Conservation (phyloP, 2,329 filamentous ascomycete genomes). For the Epichloe hybrida region DNA sequence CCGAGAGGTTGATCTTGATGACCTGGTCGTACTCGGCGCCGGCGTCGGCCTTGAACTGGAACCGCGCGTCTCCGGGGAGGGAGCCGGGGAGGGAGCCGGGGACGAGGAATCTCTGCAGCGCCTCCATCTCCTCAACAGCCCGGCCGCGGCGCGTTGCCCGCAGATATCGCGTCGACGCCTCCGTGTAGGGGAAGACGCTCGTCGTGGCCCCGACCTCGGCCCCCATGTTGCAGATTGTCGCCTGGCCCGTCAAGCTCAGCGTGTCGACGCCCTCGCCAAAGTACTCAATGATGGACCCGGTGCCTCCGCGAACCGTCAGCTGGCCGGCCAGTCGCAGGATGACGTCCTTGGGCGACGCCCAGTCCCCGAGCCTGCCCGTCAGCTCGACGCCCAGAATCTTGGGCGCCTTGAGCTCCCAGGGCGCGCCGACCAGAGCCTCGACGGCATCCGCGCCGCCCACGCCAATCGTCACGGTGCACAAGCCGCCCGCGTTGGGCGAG, state of each 20-base stretch:
- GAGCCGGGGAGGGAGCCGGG: too few species aligned
- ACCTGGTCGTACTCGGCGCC: conserved; percentile 81
- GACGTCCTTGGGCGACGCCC: conserved; percentile 91
- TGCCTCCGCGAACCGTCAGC: conserved; percentile 86
- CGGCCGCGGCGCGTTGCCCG: conserved; percentile 56
- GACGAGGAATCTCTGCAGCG: conserved; percentile 39
- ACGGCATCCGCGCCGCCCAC: conserved; percentile 96
- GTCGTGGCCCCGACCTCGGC: conserved; percentile 90
- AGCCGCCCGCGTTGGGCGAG: conserved; percentile 90
- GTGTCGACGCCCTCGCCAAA: conserved; percentile 81
- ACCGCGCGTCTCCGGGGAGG: conserved; percentile 41
- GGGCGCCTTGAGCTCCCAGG: conserved; percentile 95
- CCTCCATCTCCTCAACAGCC: conserved; percentile 53
- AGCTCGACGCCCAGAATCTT: conserved; percentile 78
- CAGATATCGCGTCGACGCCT: conserved; percentile 73
- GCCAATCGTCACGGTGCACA: conserved; percentile 89
- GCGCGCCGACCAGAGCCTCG: conserved; percentile 87
- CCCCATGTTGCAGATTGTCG: conserved; percentile 83
- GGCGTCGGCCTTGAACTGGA: conserved; percentile 62
- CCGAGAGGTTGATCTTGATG: conserved; percentile 79
- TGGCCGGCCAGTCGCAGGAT: conserved; percentile 82
- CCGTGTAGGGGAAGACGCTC: conserved; percentile 85
- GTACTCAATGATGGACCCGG: conserved; percentile 90
- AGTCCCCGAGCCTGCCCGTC: conserved; percentile 71
- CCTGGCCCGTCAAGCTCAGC: conserved; percentile 85